Evolutionary conservation across 164 flowering plant genomes (phyloP), one percentile per base, ranked within the genome.

Genomic region (Euptelea pleiosperma): DNA sequence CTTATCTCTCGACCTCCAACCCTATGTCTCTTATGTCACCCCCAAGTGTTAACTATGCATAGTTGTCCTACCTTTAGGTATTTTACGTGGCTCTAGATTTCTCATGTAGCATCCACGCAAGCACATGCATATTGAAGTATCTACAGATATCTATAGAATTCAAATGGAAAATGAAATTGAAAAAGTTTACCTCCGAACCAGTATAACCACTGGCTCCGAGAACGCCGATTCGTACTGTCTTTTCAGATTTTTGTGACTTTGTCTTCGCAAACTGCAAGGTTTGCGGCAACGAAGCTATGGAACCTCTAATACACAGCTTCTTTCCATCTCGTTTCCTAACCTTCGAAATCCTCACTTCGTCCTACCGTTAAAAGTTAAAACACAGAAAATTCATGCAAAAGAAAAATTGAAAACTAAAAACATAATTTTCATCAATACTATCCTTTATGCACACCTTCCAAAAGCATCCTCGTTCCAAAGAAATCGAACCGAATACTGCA

Each of bases 141-240:
- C n/a, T n/a, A n/a, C n/a, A n/a, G n/a, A n/a, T 6, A 7, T 12
- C 0, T 6, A 8, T 3, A 37, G 6, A 6, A 18, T 8, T 10
- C 16, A 25, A 44, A 46, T 12, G 19, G 10, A 47, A 25, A 47
- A 15, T 9, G 34, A 18, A 15, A 30, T 48, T 24, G 14, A 42
- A 8, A 28, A 22, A 7, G 6, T 8, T 22, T 70, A 91, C 98
- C 91, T 91, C 98, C 1, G 96, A 85, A 60, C 98, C 98, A 46
- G 98, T 91, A 71, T 91, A 91, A 40, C 98, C 98, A 74, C 98
- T 91, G 11, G 98, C 96, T 52, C 98, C 98, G 61, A 91, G 98
- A 56, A 91, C 91, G 19, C 91, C 98, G 69, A 91, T 70, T 1
- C 91, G 83, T 54, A 77, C 78, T 6, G 67, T 66, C 52, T 84